Percentiles rank a stretch among this genome's conserved stretches.
phyloP scores from a whole-genome alignment of 106 monocot genomes.

The Iris macrosiphon region DNA sequence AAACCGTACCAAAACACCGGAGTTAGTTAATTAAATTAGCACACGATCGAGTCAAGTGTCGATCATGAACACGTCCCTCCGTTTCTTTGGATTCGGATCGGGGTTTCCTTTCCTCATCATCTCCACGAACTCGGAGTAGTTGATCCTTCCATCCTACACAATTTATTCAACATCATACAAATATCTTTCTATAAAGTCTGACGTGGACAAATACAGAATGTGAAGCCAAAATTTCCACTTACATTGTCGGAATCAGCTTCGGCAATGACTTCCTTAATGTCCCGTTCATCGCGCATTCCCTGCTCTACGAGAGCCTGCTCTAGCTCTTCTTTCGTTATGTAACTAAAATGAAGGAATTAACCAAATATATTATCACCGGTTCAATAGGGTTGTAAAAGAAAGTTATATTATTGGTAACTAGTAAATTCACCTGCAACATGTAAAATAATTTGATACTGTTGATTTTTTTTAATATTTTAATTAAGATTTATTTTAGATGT shows the following conservation, averaged over 20 bases:
- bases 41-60: no score
- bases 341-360: slow-evolving; percentile 32
- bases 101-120: slow-evolving; percentile 19
- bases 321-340: slow-evolving; percentile 85
- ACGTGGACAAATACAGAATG: not conserved
- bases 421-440: no score
- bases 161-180: not conserved
- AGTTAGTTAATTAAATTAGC: no score
- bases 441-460: no score
- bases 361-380: not conserved
- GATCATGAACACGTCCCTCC: slow-evolving; percentile 12
- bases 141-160: slow-evolving; percentile 53
- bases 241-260: slow-evolving; percentile 77
- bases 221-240: not conserved
- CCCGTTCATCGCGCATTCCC: slow-evolving; percentile 63
- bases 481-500: not conserved
- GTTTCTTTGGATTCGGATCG: slow-evolving; percentile 12
- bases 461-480: not conserved
- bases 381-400: not conserved
- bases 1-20: no score
- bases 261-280: slow-evolving; percentile 68
- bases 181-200: not conserved
- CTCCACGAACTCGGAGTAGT: slow-evolving; percentile 31
- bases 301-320: slow-evolving; percentile 77
- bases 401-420: no score